Evolutionary conservation across 495 filamentous ascomycete species (phyloP).

Genomic region (Neurospora sp.): DNA sequence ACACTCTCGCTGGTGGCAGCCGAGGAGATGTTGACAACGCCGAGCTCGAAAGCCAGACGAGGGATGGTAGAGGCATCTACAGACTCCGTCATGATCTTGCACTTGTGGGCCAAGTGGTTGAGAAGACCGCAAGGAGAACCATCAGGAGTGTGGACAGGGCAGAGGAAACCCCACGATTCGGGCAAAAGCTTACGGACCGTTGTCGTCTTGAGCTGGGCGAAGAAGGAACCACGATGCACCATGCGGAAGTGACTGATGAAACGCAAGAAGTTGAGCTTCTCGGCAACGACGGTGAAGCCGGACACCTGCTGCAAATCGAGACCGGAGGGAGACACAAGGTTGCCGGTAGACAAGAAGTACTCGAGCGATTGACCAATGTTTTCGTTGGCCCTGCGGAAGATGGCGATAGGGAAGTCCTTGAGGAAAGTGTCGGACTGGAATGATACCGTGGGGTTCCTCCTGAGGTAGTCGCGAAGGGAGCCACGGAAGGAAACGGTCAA

Average conservation of each 20-base stretch:
- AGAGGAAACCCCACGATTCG: conserved; percentile 95
- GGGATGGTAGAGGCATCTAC: conserved; percentile 66
- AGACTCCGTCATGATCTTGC: conserved; percentile 66
- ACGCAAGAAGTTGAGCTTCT: conserved; percentile 98
- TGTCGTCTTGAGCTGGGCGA: conserved; percentile 93
- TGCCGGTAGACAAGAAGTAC: conserved; percentile 95
- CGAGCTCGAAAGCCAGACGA: conserved; percentile 61
- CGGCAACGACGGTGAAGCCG: conserved; percentile 91
- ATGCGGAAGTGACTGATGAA: conserved; percentile 99
- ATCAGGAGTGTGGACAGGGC: conserved; percentile 95
- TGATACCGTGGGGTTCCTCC: conserved; percentile 46
- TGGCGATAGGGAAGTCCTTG: conserved; percentile 65
- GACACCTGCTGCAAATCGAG: conserved; percentile 90
- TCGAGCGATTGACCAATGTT: conserved; percentile 78
- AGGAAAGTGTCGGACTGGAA: conserved; percentile 64
- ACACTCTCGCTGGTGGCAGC: conserved; percentile 70
- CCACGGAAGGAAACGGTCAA: conserved; percentile 53
- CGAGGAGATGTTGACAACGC: conserved; percentile 60
- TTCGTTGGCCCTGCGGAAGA: conserved; percentile 73
- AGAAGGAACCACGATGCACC: conserved; percentile 98
- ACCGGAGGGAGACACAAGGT: conserved; percentile 79
- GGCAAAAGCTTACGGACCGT: conserved; percentile 91
- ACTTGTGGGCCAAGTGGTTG: conserved; percentile 94
- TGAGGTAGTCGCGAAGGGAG: conserved; percentile 59
- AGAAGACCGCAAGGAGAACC: conserved; percentile 88